Base-by-base conservation (phyloP, 306 rosid genomes). In the Lotus japonicus region DNA sequence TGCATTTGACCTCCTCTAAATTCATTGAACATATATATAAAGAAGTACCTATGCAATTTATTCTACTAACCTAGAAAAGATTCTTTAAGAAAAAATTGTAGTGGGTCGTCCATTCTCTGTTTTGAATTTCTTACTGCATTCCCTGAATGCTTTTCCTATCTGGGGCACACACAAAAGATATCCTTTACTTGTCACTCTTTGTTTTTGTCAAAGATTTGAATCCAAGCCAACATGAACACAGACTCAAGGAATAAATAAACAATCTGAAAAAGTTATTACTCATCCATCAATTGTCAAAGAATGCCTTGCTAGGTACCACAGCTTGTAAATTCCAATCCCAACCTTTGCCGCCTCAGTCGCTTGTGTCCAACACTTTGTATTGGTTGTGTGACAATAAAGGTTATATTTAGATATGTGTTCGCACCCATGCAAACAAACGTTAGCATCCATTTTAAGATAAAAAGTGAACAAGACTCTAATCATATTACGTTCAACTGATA, bases 261-360 rank as follows among this genome's bases (percentile, higher is more conserved):
- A 53, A 67, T 52, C 68, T 46, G 18, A 68, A 5, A 8, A 72
- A 74, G 77, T 76, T 86, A 71, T 62, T 26, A 66, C 84, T 56
- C 81, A 65, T 70, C 75, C 57, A 66, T 81, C 84, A 83, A 61
- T 59, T 51, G 82, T 73, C 64, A 64, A 46, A 66, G 63, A 77
- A 74, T 74, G 74, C 44, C 68, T 70, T 80, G 74, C 76, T 31
- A 80, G 74, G 75, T 72, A 44, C 36, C 50, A 49, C 33, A 46
- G 36, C 28, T n/a, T 9, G 52, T 36, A 66, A 10, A 46, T 45
- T 46, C 64, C 56, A 58, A 19, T 70, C 68, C 77, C 65, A 64
- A 66, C 45, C 77, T 48, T 21, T 17, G 53, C 33, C 5, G 31
- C 56, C 68, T 43, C 6, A 33, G 52, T 77, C 28, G 77, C 81